Base-by-base conservation (phyloP, 2,329 filamentous ascomycete genomes). In the Neocucurbitaria cava region DNA sequence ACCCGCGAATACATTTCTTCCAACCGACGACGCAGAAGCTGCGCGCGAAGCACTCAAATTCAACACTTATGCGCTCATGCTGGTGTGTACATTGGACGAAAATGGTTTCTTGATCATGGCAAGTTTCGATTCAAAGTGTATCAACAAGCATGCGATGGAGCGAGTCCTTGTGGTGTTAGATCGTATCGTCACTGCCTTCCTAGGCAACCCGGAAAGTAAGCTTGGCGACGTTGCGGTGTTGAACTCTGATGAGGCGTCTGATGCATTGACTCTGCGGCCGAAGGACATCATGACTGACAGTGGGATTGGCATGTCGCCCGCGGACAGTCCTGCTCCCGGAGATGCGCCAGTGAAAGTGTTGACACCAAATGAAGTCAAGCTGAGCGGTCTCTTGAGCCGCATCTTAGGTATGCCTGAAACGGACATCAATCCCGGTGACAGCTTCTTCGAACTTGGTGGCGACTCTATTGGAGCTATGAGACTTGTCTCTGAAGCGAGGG, bases 101-200 rank as follows among this genome's bases (percentile, higher is more conserved):
- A 77, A 79, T 55, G 81, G 83, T 1, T 84, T 89, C 65, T 71
- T 83, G 15, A 77, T 87, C 51, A 87, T 86, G 76, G 85, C 86
- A 0, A 87, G 86, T 62, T 88, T 88, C 62, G 86, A 89, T 64
- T 85, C 85, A 20, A 82, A 82, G n/a, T 81, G 82, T 0, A 81
- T 89, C 17, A 76, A 77, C 17, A 77, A 75, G 28, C 72, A 76
- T 21, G 78, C 81, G 17, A 84, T 87, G 74, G 76, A 86, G 62
- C 77, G 78, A 28, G 82, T 83, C 3, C 74, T 87, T 20, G 68
- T 76, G 1, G 81, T 85, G 48, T 77, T 89, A 20, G 80, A 80
- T 30, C 74, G 77, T 3, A 78, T 84, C n/a, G 78, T 81, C 0
- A 77, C 79, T 38, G 73, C 81, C 20, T 77, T 89, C 21, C 81